Evolutionary conservation across 2,329 filamentous ascomycete species (phyloP).

Genomic region (Penicillium paneum): DNA sequence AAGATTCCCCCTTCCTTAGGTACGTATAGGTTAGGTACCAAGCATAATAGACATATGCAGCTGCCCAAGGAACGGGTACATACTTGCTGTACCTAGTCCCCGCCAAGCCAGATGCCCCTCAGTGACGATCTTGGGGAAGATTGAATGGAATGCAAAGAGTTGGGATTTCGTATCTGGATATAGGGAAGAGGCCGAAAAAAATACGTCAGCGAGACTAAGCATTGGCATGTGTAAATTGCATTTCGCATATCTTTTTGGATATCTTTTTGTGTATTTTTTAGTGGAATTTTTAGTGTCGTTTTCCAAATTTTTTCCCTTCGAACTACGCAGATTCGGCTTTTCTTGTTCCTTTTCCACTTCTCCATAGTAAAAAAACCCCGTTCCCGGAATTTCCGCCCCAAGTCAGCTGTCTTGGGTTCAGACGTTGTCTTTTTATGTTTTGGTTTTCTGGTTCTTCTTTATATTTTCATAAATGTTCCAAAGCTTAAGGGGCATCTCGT

Average conservation of each 20-base stretch:
- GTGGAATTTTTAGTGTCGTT: neutral
- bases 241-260: neutral
- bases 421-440: neutral
- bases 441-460: neutral
- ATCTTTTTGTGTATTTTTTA: neutral
- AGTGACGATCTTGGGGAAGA: constrained; percentile 10
- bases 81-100: too few species aligned
- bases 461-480: neutral
- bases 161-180: too few species aligned
- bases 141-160: neutral
- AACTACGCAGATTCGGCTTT: neutral
- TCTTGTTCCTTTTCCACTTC: neutral
- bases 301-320: neutral
- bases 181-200: neutral
- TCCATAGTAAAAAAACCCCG: constrained; percentile 2
- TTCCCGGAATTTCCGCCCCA: constrained; percentile 3
- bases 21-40: neutral
- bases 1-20: neutral
- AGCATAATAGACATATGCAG: neutral
- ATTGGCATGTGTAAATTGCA: neutral
- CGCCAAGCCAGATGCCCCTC: constrained; percentile 24
- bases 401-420: neutral
- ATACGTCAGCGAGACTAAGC: constrained; percentile 18
- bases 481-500: neutral
- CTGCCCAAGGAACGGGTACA: neutral